Conservation (phyloP, 768 basidiomycete species). For the Polyporus arcularius region DNA sequence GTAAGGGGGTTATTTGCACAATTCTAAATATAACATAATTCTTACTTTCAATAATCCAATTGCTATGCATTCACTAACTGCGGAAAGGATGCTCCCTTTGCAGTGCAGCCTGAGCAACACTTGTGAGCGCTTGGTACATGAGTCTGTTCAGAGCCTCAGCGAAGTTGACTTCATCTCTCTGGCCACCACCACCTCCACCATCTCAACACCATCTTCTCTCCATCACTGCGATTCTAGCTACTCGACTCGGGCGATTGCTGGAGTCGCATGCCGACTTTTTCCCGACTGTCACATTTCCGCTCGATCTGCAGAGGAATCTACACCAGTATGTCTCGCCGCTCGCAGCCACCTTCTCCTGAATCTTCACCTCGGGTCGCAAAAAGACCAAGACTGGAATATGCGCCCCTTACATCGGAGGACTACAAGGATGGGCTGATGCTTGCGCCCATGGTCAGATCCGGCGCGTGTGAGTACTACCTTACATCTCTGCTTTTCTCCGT, state of each 20-base stretch:
- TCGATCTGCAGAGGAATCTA: conserved; percentile 1
- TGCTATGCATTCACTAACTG: no score
- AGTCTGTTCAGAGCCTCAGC: no score
- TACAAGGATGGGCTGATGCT: conserved; percentile 91
- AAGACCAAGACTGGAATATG: conserved; percentile 48
- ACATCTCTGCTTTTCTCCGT: background rate
- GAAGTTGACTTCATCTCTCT: no score
- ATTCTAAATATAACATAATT: no score
- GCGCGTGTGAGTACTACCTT: conserved; percentile 62
- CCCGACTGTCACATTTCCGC: background rate
- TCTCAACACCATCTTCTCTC: background rate
- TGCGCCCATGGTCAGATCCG: conserved; percentile 98
- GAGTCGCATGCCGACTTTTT: background rate
- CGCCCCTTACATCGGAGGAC: conserved; percentile 63
- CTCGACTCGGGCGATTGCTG: background rate
- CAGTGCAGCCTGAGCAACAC: no score
- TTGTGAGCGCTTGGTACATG: no score
- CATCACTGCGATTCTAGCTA: background rate
- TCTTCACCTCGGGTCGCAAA: conserved; percentile 47
- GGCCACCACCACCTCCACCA: no score
- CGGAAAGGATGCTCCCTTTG: no score
- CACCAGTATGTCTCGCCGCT: conserved; percentile 52
- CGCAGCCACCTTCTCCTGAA: conserved; percentile 49
- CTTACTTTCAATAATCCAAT: no score
- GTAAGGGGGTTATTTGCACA: no score